Conservation (phyloP, 148 eudicot species). For the Vaccinium macrocarpon region DNA sequence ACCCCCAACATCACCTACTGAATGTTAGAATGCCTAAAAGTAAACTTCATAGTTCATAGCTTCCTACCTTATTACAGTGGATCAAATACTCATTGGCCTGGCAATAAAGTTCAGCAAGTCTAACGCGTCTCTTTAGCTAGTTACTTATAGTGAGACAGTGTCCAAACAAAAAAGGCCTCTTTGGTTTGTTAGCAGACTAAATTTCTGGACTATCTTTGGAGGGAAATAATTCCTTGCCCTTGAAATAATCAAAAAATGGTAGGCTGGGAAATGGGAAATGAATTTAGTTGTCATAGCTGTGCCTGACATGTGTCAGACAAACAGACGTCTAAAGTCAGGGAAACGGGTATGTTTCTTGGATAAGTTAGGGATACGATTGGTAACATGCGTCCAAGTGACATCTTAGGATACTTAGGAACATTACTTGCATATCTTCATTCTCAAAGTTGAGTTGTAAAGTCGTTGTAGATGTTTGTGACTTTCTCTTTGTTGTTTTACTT, state of each 20-base stretch:
- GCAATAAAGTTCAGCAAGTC: background rate
- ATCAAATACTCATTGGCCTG: background rate
- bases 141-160: background rate
- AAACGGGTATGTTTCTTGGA: too few relatives aligned
- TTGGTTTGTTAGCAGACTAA: background rate
- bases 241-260: background rate
- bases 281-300: background rate
- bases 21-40: background rate
- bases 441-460: background rate
- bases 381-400: background rate
- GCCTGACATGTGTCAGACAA: background rate
- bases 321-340: too few relatives aligned
- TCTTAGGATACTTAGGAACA: background rate
- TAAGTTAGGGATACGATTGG: background rate
- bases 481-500: background rate
- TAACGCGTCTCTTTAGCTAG: background rate
- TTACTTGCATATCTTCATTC: background rate
- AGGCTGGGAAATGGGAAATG: background rate
- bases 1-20: background rate
- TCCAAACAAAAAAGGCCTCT: background rate
- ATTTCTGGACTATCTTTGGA: background rate
- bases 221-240: conserved; percentile 1
- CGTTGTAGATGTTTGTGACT: background rate
- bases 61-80: background rate
- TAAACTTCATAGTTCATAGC: background rate